phyloP scores from a whole-genome alignment of 768 basidiomycete species.

The Cyclocybe cylindracea region DNA sequence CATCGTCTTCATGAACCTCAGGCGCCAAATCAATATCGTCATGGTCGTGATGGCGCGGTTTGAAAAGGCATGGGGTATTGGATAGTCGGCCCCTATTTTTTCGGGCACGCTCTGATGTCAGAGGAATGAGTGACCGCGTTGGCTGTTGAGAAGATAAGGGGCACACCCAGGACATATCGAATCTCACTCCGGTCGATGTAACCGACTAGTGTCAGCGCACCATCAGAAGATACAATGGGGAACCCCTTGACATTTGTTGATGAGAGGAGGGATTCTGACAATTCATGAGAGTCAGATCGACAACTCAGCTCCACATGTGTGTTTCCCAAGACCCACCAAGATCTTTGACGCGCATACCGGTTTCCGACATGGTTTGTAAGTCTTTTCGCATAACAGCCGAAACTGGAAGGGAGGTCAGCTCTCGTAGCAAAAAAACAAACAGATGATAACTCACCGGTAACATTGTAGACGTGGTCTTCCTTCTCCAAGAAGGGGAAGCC shows the following conservation, averaged over 20 bases:
- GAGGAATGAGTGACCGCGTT: slow-evolving; percentile 3
- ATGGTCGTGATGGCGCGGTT: slow-evolving; percentile 49
- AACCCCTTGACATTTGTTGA: slow-evolving; percentile 86
- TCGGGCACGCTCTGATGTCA: slow-evolving; percentile 64
- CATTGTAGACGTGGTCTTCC: slow-evolving; percentile 90
- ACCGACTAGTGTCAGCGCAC: slow-evolving; percentile 66
- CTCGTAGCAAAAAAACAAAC: slow-evolving; percentile 2
- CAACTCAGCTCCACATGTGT: neutral
- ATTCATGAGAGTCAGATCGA: slow-evolving; percentile 7
- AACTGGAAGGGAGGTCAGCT: slow-evolving; percentile 44
- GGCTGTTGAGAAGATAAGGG: slow-evolving; percentile 5
- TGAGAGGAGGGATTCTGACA: slow-evolving; percentile 67
- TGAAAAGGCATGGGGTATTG: slow-evolving; percentile 76
- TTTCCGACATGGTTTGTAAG: slow-evolving; percentile 68
- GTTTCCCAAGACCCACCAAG: slow-evolving; percentile 60
- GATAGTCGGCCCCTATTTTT: slow-evolving; percentile 59
- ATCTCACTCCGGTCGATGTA: slow-evolving; percentile 90
- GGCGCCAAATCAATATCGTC: slow-evolving; percentile 53
- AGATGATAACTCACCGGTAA: slow-evolving; percentile 63
- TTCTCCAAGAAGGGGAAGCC: slow-evolving; percentile 97
- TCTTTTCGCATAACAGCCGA: slow-evolving; percentile 89
- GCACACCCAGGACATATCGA: slow-evolving; percentile 78
- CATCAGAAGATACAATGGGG: slow-evolving; percentile 75
- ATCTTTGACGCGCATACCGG: slow-evolving; percentile 75
- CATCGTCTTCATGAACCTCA: slow-evolving; percentile 68